Percentiles rank a stretch among this genome's conserved stretches.
Evolutionary conservation across 2,329 filamentous ascomycete species (phyloP).

Genomic region (Diaporthe citriasiana): DNA sequence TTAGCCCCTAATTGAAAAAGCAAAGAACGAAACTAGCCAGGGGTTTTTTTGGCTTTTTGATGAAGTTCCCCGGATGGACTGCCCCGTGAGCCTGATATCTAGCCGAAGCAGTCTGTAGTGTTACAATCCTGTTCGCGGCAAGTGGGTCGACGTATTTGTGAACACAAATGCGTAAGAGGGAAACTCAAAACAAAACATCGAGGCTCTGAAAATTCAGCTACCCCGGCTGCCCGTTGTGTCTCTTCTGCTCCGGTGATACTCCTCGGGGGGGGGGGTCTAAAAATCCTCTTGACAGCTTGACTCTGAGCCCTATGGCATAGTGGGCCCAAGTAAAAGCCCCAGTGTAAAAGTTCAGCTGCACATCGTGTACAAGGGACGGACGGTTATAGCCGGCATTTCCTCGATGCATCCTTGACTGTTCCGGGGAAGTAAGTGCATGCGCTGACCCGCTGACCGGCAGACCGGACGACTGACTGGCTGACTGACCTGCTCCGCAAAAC

Average conservation of each 20-base stretch:
- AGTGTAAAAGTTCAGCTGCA: not conserved
- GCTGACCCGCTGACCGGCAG: not conserved
- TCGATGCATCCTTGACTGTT: not conserved
- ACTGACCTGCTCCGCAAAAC: not conserved
- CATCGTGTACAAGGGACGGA: not conserved
- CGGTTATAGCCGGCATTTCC: conserved; percentile 13
- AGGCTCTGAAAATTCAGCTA: not conserved
- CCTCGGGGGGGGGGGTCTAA: no score
- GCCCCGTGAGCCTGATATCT: conserved; percentile 22
- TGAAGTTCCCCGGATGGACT: not conserved
- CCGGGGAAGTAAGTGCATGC: not conserved
- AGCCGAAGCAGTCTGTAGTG: not conserved
- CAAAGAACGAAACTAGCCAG: not conserved
- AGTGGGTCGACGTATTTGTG: not conserved
- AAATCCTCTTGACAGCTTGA: not conserved
- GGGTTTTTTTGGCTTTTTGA: not conserved
- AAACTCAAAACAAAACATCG: conserved; percentile 6
- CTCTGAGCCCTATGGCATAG: not conserved
- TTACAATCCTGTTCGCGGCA: not conserved
- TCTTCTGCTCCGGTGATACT: not conserved
- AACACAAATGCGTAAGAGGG: not conserved
- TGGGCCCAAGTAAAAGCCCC: not conserved
- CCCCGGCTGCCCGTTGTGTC: not conserved
- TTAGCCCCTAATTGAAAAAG: not conserved
- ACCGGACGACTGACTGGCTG: not conserved